Percentiles rank a stretch among this genome's conserved stretches.
Conservation (phyloP, 2,329 filamentous ascomycete genomes). For the Ascochyta pisi region DNA sequence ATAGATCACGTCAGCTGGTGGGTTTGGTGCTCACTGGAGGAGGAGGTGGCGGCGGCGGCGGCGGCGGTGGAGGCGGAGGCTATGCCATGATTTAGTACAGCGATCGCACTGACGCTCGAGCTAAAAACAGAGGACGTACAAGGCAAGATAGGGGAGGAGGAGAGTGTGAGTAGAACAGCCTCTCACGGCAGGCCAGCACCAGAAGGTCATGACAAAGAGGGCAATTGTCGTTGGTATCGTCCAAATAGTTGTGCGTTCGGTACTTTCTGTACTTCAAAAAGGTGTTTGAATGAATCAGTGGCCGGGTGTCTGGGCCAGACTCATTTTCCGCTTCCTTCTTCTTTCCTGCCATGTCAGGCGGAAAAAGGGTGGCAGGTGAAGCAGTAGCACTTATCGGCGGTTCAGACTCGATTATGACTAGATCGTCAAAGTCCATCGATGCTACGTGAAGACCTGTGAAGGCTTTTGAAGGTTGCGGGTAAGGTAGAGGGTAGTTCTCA, state of each 20-base stretch:
- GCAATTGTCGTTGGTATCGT: constrained; percentile 7
- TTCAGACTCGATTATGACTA: constrained; percentile 21
- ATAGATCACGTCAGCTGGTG: too few species aligned
- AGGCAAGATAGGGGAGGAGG: background rate
- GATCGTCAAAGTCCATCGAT: constrained; percentile 22
- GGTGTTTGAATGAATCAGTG: background rate
- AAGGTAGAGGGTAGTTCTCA: background rate
- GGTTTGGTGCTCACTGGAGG: constrained; percentile 7
- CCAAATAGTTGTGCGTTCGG: constrained; percentile 5
- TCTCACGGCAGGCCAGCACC: background rate
- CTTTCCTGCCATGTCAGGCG: background rate
- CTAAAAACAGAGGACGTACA: background rate
- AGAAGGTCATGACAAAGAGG: constrained; percentile 8
- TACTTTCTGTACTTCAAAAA: background rate
- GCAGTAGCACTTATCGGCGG: background rate
- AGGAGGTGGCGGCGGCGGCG: constrained; percentile 20
- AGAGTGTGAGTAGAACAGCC: background rate
- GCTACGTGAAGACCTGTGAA: background rate
- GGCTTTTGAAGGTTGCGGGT: background rate
- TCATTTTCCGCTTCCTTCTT: background rate
- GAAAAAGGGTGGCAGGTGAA: background rate
- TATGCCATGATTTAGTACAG: background rate
- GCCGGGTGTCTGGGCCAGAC: background rate
- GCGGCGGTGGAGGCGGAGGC: constrained; percentile 22
- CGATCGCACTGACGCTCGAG: background rate